Percentiles rank a stretch among this genome's conserved stretches.
phyloP scores from a whole-genome alignment of 192 early-diverging fungal species.

The Backusella tuberculispora region DNA sequence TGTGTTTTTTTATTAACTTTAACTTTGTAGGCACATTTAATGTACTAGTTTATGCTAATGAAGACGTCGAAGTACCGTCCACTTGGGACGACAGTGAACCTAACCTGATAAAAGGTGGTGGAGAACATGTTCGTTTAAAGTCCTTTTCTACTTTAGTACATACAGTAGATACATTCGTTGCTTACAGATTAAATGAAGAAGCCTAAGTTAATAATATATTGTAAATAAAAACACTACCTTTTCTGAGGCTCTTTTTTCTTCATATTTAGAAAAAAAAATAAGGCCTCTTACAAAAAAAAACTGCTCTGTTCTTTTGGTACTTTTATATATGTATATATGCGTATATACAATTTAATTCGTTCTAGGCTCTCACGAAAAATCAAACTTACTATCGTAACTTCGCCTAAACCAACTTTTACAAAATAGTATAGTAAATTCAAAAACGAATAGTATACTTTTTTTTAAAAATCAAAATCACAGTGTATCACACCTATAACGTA shows the following conservation, averaged over 20 bases:
- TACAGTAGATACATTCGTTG: conserved; percentile 84
- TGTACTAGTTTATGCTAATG: conserved; percentile 86
- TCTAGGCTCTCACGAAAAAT: too few relatives aligned
- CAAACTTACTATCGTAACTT: too few relatives aligned
- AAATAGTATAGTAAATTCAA: too few relatives aligned
- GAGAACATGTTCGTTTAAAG: conserved; percentile 83
- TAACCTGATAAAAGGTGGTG: conserved; percentile 74
- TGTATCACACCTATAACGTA: too few relatives aligned
- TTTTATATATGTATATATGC: too few relatives aligned
- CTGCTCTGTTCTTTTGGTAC: too few relatives aligned
- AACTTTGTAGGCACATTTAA: conserved; percentile 80
- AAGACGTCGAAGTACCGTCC: conserved; percentile 82
- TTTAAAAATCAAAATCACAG: too few relatives aligned
- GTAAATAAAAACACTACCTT: background rate
- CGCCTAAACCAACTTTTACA: too few relatives aligned
- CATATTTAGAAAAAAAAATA: background rate
- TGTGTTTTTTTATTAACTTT: background rate
- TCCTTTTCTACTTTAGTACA: conserved; percentile 86
- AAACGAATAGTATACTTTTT: too few relatives aligned
- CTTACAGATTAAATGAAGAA: conserved; percentile 56
- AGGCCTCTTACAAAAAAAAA: too few relatives aligned
- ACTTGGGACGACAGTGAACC: conserved; percentile 88
- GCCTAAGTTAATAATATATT: background rate
- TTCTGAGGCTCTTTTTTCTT: too few relatives aligned
- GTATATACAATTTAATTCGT: too few relatives aligned